Evolutionary conservation across 371 early-diverging fungal species (phyloP).

Genomic region (Rhizopus stolonifer): DNA sequence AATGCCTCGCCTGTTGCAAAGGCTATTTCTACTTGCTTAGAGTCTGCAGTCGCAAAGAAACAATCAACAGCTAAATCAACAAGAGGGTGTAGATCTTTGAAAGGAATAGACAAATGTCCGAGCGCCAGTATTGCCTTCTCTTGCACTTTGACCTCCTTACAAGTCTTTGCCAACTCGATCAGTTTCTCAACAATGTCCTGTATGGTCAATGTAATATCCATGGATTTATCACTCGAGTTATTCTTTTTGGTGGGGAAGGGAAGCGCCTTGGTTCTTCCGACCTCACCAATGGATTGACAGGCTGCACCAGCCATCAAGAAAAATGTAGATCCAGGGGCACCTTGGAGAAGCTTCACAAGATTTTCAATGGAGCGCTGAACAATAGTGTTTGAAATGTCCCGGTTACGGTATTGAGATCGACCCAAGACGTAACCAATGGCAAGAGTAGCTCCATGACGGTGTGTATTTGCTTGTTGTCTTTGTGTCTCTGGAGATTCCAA

Average conservation of each 20-base stretch:
- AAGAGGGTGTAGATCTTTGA: conserved; percentile 40
- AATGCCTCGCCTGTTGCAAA: conserved; percentile 85
- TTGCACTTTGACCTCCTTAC: conserved; percentile 74
- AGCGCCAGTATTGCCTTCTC: conserved; percentile 72
- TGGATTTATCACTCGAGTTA: conserved; percentile 20
- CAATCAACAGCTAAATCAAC: conserved; percentile 48
- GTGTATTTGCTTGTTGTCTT: conserved; percentile 41
- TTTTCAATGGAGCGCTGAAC: conserved; percentile 39
- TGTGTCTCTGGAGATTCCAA: conserved; percentile 30
- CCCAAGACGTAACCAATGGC: conserved; percentile 71
- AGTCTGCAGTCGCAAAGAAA: conserved; percentile 62
- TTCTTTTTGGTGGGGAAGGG: conserved; percentile 20
- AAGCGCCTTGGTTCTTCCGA: conserved; percentile 59
- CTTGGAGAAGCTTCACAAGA: conserved; percentile 48
- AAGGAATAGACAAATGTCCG: conserved; percentile 67
- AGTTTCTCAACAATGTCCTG: conserved; percentile 49
- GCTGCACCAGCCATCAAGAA: conserved; percentile 54
- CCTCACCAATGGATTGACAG: conserved; percentile 64
- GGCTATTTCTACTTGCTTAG: conserved; percentile 81
- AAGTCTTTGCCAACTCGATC: conserved; percentile 43
- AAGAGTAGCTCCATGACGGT: conserved; percentile 67
- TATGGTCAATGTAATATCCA: conserved; percentile 27
- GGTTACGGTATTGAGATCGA: conserved; percentile 63
- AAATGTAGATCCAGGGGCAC: conserved; percentile 38
- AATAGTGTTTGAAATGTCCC: conserved; percentile 30